Conservation (phyloP, 1,284 basidiomycete genomes). For the Moniliella sp. region DNA sequence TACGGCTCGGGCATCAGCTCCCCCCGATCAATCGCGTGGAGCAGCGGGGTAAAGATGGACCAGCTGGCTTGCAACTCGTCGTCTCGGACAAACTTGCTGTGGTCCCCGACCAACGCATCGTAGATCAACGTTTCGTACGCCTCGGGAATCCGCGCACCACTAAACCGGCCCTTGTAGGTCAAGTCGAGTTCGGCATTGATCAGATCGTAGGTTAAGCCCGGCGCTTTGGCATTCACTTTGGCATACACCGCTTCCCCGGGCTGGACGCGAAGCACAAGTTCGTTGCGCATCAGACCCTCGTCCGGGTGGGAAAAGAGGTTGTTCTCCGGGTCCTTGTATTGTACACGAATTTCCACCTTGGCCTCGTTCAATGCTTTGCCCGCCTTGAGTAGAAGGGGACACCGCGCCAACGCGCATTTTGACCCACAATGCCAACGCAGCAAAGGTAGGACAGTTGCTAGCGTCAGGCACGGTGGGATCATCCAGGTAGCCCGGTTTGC, state of each 20-base stretch:
- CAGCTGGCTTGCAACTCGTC: constrained; percentile 33
- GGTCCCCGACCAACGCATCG: constrained; percentile 32
- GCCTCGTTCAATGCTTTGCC: constrained; percentile 31
- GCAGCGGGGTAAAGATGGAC: constrained; percentile 32
- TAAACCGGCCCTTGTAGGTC: constrained; percentile 28
- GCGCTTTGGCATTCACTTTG: constrained; percentile 28
- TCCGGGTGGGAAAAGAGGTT: constrained; percentile 13
- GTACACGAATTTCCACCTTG: constrained; percentile 29
- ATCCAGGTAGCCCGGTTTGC: constrained; percentile 35
- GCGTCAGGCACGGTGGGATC: constrained; percentile 35
- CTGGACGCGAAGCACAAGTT: constrained; percentile 30
- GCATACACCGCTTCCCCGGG: constrained; percentile 28
- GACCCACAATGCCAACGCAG: constrained; percentile 26
- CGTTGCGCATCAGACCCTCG: constrained; percentile 26
- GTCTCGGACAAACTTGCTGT: constrained; percentile 34
- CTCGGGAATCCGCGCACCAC: constrained; percentile 25
- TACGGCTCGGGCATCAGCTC: constrained; percentile 25
- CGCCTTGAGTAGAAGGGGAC: constrained; percentile 32
- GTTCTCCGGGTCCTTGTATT: constrained; percentile 24
- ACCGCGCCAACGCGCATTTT: constrained; percentile 29
- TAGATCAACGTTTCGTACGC: constrained; percentile 34
- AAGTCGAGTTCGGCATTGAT: constrained; percentile 23
- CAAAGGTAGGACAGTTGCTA: constrained; percentile 34
- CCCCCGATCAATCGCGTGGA: constrained; percentile 27
- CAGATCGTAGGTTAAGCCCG: constrained; percentile 16